phyloP scores from a whole-genome alignment of 768 basidiomycete genomes.

The Mycena galopus region DNA sequence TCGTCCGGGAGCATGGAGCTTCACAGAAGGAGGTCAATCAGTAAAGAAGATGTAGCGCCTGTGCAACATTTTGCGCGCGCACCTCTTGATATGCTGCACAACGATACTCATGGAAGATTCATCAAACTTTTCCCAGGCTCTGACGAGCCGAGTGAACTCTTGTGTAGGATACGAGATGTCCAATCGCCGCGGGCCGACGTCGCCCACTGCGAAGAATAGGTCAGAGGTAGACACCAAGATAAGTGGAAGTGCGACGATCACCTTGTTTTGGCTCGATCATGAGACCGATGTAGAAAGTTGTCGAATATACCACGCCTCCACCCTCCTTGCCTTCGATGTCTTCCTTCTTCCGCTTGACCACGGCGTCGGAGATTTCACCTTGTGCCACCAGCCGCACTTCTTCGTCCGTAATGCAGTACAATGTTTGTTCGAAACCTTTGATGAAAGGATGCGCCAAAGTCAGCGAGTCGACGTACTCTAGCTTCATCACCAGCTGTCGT shows the following conservation, averaged over 20 bases:
- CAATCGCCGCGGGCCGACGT: constrained; percentile 83
- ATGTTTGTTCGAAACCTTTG: constrained; percentile 92
- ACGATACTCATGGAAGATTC: constrained; percentile 94
- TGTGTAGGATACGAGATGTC: constrained; percentile 98
- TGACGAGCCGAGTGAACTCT: constrained; percentile 94
- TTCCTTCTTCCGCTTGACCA: constrained; percentile 58
- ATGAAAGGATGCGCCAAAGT: constrained; percentile 94
- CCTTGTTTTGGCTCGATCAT: constrained; percentile 92
- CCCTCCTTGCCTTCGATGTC: constrained; percentile 84
- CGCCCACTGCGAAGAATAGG: constrained; percentile 66
- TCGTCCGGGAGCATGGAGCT: constrained; percentile 86
- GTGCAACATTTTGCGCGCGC: constrained; percentile 43
- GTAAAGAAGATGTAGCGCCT: constrained; percentile 22
- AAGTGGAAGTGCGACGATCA: constrained; percentile 52
- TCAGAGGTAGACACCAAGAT: constrained; percentile 12
- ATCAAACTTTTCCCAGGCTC: constrained; percentile 94
- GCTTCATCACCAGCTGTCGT: constrained; percentile 96
- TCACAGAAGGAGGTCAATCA: constrained; percentile 18
- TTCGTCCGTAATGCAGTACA: constrained; percentile 85
- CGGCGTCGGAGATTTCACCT: constrained; percentile 65
- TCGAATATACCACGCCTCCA: constrained; percentile 87
- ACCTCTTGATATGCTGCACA: constrained; percentile 95
- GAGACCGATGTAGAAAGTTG: constrained; percentile 98
- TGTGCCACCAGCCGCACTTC: constrained; percentile 91
- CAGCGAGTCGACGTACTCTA: constrained; percentile 95